Evolutionary conservation across 2,329 filamentous ascomycete species (phyloP).

Genomic region (Hirsutella minnesotensis): DNA sequence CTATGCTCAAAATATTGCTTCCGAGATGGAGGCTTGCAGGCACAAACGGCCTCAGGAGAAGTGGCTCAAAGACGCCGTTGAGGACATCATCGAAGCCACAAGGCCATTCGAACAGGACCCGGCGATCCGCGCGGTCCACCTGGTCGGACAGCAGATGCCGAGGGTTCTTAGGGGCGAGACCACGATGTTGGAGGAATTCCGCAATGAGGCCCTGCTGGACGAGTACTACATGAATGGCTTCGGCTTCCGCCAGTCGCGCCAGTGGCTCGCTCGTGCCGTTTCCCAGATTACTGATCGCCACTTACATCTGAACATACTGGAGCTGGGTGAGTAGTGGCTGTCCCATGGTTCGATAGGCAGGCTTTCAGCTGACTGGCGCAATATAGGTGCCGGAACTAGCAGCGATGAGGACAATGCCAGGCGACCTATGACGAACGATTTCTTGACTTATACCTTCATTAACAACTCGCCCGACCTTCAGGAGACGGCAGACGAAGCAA

Average conservation of each 20-base stretch:
- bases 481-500: constrained; percentile 20
- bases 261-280: background rate
- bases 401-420: too few species aligned
- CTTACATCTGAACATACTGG: constrained; percentile 26
- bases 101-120: background rate
- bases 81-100: background rate
- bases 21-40: too few species aligned
- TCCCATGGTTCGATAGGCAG: too few species aligned
- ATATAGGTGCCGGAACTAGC: constrained; percentile 28
- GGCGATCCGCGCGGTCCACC: constrained; percentile 2
- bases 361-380: too few species aligned
- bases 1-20: too few species aligned
- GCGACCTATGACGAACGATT: constrained; percentile 26
- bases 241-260: background rate
- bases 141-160: constrained; percentile 19
- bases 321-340: constrained; percentile 8
- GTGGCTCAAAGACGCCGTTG: background rate
- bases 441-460: too few species aligned
- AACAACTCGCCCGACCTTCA: too few species aligned
- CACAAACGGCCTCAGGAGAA: too few species aligned
- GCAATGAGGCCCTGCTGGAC: constrained; percentile 17
- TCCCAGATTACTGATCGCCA: constrained; percentile 22
- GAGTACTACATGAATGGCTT: background rate
- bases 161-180: constrained; percentile 18
- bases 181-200: constrained; percentile 24